Base-by-base conservation (phyloP, 2,329 filamentous ascomycete species). In the Penicillium verrucosum region DNA sequence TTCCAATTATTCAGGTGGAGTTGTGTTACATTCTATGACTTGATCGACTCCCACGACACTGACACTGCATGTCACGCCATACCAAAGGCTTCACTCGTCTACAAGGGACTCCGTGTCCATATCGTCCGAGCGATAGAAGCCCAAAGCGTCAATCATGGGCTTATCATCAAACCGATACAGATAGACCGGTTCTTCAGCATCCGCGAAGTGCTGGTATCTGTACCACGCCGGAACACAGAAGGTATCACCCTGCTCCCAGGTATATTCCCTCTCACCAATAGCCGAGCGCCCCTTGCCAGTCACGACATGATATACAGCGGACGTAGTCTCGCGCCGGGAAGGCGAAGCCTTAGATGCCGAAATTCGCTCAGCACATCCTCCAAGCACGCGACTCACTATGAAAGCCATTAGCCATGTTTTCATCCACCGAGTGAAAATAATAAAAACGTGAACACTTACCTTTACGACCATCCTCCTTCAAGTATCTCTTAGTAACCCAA, bases 191-290 rank as follows among this genome's bases (percentile, higher is more conserved):
- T 70, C 63, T 2, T 1, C 55, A 2, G 56, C 58, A 12, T 67
- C 67, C 1, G 80, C 77, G 51, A 76, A 75, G 60, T 83, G 80
- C 62, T 81, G 73, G 57, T 80, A 82, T 12, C 57, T 64, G 48
- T 81, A 68, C 82, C 82, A 84, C 0, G 80, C 66, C 0, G 82
- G 82, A 12, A 85, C 71, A 58, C 78, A 81, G 56, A 85, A 84
- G 0, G 80, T 84, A 63, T 85, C 82, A 2, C 80, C 78, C 40
- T 73, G 65, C 56, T 78, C 76, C 81, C 82, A 84, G 0, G 49
- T 25, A 27, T 77, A 62, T 4, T 53, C 67, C 46, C 74, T 59
- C 0, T 70, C 76, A 2, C 71, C 73, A 41, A 84, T 75, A 0
- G 60, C 61, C 1, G 74, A 74, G 23, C 71, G 60, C 0, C 82